phyloP scores from a whole-genome alignment of 345 rosid species.

The Clarkia xantiana region DNA sequence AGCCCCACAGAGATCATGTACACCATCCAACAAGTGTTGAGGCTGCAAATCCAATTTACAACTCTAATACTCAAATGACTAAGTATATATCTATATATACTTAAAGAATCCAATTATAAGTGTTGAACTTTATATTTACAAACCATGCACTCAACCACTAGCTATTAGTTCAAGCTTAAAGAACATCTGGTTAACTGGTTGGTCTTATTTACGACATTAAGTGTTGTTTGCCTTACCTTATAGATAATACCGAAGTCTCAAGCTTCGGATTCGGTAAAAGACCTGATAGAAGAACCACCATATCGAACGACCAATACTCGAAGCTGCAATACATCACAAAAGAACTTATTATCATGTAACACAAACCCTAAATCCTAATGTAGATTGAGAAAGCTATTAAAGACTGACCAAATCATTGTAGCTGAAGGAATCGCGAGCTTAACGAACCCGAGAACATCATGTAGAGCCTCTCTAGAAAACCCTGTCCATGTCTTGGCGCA shows the following conservation, averaged over 20 bases:
- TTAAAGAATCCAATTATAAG: too few species aligned
- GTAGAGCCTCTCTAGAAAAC: slow-evolving; percentile 27
- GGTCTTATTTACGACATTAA: not conserved
- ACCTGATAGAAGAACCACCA: slow-evolving; percentile 6
- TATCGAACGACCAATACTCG: slow-evolving; percentile 16
- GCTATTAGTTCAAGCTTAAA: too few species aligned
- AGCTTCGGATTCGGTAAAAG: slow-evolving; percentile 12
- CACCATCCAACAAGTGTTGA: slow-evolving; percentile 54
- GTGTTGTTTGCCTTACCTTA: slow-evolving; percentile 6
- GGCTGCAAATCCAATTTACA: slow-evolving; percentile 17
- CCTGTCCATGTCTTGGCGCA: slow-evolving; percentile 35
- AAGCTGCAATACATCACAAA: slow-evolving; percentile 3
- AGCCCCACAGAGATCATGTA: slow-evolving; percentile 60
- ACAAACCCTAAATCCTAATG: not conserved
- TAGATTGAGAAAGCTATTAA: not conserved
- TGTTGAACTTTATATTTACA: too few species aligned
- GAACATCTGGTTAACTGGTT: too few species aligned
- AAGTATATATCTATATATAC: too few species aligned
- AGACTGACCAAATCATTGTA: slow-evolving; percentile 34
- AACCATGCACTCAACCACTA: too few species aligned
- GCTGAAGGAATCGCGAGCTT: slow-evolving; percentile 48
- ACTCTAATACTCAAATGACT: too few species aligned
- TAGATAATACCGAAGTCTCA: slow-evolving; percentile 9
- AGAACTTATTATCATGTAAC: not conserved
- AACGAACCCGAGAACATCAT: slow-evolving; percentile 22